Evolutionary conservation across 2,329 filamentous ascomycete species (phyloP).

Genomic region (Fusarium tuaranense): DNA sequence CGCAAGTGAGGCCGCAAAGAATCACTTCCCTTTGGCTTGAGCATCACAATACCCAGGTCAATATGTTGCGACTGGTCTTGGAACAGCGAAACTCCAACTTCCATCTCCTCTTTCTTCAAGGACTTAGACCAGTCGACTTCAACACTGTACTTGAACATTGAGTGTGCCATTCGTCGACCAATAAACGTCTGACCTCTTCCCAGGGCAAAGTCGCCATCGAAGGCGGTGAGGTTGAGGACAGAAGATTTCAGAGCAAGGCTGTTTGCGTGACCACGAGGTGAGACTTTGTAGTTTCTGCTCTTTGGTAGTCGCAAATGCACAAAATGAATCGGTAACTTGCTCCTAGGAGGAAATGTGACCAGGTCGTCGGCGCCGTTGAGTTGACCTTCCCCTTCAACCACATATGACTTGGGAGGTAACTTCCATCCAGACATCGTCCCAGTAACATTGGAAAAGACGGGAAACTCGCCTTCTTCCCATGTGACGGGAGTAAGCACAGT

Average conservation of each 20-base stretch:
- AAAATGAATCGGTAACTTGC: constrained; percentile 7
- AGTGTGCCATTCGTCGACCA: constrained; percentile 65
- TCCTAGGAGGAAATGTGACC: constrained; percentile 1
- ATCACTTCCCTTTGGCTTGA: constrained; percentile 21
- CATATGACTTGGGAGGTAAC: neutral
- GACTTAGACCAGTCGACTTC: constrained; percentile 57
- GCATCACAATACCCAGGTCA: constrained; percentile 57
- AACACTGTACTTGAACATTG: constrained; percentile 63
- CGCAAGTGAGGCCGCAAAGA: constrained; percentile 3
- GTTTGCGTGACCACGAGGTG: constrained; percentile 54
- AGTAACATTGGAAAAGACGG: constrained; percentile 46
- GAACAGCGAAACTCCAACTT: constrained; percentile 65
- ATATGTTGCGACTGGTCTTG: constrained; percentile 66
- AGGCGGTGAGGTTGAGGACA: constrained; percentile 64
- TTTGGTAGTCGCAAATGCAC: constrained; percentile 11
- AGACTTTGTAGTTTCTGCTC: constrained; percentile 55
- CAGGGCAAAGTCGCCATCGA: constrained; percentile 26
- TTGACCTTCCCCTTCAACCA: constrained; percentile 10
- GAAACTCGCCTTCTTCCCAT: constrained; percentile 63
- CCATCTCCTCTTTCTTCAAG: constrained; percentile 51
- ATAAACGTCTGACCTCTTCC: constrained; percentile 56
- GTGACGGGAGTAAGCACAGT: constrained; percentile 60
- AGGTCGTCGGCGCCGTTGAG: constrained; percentile 1
- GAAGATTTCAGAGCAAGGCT: constrained; percentile 62
- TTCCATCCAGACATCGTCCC: constrained; percentile 50